Base-by-base conservation (phyloP, 2,329 filamentous ascomycete genomes). In the Fusarium domesticum region DNA sequence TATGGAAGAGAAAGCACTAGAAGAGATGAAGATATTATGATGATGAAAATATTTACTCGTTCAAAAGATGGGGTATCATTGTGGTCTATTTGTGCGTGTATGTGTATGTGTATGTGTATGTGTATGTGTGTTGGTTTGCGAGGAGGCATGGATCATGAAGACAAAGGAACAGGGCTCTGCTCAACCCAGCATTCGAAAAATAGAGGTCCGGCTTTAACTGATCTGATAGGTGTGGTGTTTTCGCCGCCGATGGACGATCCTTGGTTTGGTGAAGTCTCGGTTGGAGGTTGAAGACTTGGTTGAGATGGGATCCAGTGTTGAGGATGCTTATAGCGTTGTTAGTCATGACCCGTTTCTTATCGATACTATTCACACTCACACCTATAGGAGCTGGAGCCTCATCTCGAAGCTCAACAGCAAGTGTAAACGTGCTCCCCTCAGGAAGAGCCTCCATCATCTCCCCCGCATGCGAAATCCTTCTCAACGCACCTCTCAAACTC, bases 351-450 rank as follows among this genome's bases (percentile, higher is more conserved):
- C 14, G 18, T 18, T n/a, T 11, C 7, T 17, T 30, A 28, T n/a
- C 20, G 39, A 18, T 10, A 8, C 3, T 32, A 28, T 34, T 16
- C 69, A 10, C 1, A 48, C 76, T 60, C 64, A 83, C 80, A 42
- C 74, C 75, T 49, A 83, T 80, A 1, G 81, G 82, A 8, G 78
- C 72, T 10, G 75, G 66, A 0, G 72, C 74, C 32, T 82, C 74
- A 17, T 85, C 78, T 31, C 78, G 79, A 51, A 91, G 63, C 65
- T 92, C 87, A 32, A 92, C 76, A 1, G 83, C 84, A n/a, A 92
- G 65, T 0, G 85, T 88, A 64, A 87, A 92, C 0, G 84, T 86
- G 63, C 85, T 89, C 2, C 77, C 77, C 2, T 73, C 66, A 0
- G 86, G 85, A 17, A 90, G 62, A 0, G 74, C 65, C 0, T 65